A percentile compares a stretch with the other conserved stretches of the same genome.
Conservation (phyloP, 2,329 filamentous ascomycete species). For the Aspergillus arachidicola region DNA sequence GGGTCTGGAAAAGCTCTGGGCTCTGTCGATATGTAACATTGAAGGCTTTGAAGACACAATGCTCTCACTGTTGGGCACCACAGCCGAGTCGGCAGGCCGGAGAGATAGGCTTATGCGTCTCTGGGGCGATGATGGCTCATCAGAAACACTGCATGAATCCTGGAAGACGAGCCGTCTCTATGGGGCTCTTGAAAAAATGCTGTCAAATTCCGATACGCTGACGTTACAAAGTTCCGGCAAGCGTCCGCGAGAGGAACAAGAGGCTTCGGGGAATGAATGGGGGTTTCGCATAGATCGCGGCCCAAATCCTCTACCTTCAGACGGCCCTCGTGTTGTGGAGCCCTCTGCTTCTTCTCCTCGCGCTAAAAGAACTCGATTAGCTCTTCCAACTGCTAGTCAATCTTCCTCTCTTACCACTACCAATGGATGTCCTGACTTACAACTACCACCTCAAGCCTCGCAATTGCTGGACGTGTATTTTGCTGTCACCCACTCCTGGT, state of each 20-base stretch:
- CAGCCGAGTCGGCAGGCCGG: conserved; percentile 33
- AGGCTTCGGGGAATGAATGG: conserved; percentile 29
- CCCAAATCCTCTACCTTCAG: conserved; percentile 28
- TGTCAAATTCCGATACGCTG: conserved; percentile 36
- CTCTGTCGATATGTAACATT: conserved; percentile 47
- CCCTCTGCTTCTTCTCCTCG: conserved; percentile 24
- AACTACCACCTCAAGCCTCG: conserved; percentile 55
- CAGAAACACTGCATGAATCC: conserved; percentile 46
- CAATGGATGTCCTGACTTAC: conserved; percentile 20
- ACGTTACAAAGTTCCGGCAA: conserved; percentile 30
- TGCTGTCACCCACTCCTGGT: conserved; percentile 60
- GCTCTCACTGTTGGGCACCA: conserved; percentile 41
- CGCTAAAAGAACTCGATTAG: conserved; percentile 32
- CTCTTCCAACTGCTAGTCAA: conserved; percentile 20
- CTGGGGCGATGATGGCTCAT: conserved; percentile 44
- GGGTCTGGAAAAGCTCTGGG: conserved; percentile 50
- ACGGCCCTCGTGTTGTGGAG: conserved; percentile 35
- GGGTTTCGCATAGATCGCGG: conserved; percentile 35
- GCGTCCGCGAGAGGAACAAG: conserved; percentile 36
- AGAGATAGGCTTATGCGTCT: conserved; percentile 39
- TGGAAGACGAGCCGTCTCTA: conserved; percentile 49
- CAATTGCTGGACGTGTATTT: conserved; percentile 60
- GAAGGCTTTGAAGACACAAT: conserved; percentile 48
- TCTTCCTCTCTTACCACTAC: conserved; percentile 8
- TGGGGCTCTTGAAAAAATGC: conserved; percentile 44